Evolutionary conservation across 805 yeast genomes (phyloP), one percentile per base, ranked within the genome.

Genomic region (Nakazawaea molendinolei): DNA sequence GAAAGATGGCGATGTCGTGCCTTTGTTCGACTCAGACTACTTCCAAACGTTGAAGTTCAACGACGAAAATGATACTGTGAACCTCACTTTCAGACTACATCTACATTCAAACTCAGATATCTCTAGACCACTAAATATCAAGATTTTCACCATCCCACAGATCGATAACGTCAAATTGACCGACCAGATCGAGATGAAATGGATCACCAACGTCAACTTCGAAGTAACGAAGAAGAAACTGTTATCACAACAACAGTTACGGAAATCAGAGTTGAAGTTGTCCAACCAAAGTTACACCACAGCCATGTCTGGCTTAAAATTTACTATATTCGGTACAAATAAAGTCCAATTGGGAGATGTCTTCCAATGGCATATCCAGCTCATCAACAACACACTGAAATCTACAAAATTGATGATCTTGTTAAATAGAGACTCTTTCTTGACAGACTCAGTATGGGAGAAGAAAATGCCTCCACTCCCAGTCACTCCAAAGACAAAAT

Each of bases 311-410:
- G 67, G 71, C 0, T 49, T 75, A 12, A 61, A 63, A 12, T 60
- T 82, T 10, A 70, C 80, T 3, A 74, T 83, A 39, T 61, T 69
- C 5, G 92, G 94, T 1, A 71, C 74, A 8, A 70, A 80, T 5
- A 63, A 67, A 27, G 76, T 80, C 4, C 61, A 65, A 44, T 55
- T 79, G 8, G 90, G 92, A 3, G 69, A 73, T 27, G 61, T 65
- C 3, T 74, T 73, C 50, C 68, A 63, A 36, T 78, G 89, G 83
- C 67, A 67, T 32, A 63, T 84, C 10, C 82, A 76, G 46, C 76
- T 81, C 1, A 68, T 80, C 35, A 84, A 84, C 58, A 67, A 67
- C 41, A 69, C 83, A 1, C 45, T 56, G n/a, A 65, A 65, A 17
- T 50, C 64, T 13, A 56, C 80, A 42, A 70, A 73, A 36, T 52